phyloP scores from a whole-genome alignment of 2,329 filamentous ascomycete species.

The Aureobasidium sp. region DNA sequence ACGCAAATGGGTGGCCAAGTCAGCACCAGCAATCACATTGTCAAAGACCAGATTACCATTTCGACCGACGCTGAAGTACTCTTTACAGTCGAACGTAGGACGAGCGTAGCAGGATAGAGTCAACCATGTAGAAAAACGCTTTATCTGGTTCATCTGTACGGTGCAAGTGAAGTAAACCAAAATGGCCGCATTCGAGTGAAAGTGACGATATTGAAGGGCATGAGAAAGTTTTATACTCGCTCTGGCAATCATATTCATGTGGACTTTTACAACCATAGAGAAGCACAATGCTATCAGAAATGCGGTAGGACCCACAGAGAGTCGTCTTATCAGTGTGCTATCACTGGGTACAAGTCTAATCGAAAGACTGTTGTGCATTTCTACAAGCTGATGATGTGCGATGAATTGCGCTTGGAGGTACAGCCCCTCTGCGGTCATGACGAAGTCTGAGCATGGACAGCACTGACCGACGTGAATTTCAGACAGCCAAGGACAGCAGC shows the following conservation, averaged over 20 bases:
- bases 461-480: not conserved
- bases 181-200: not conserved
- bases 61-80: slow-evolving; percentile 38
- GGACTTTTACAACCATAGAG: not conserved
- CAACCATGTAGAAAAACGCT: no score
- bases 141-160: no score
- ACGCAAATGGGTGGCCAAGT: slow-evolving; percentile 48
- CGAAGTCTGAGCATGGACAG: not conserved
- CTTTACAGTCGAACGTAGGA: slow-evolving; percentile 39
- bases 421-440: not conserved
- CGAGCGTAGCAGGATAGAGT: not conserved
- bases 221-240: not conserved
- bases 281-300: no score
- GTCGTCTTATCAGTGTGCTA: no score
- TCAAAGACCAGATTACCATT: slow-evolving; percentile 34
- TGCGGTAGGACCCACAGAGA: no score
- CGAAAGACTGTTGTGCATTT: no score
- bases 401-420: not conserved
- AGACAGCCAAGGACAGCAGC: not conserved
- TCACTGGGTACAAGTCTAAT: no score
- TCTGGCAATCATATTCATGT: not conserved
- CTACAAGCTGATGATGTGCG: not conserved
- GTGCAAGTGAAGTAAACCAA: no score
- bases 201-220: not conserved
- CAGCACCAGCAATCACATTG: slow-evolving; percentile 45